Evolutionary conservation across 129 eudicot species (phyloP).

Genomic region (Deinandra increscens): DNA sequence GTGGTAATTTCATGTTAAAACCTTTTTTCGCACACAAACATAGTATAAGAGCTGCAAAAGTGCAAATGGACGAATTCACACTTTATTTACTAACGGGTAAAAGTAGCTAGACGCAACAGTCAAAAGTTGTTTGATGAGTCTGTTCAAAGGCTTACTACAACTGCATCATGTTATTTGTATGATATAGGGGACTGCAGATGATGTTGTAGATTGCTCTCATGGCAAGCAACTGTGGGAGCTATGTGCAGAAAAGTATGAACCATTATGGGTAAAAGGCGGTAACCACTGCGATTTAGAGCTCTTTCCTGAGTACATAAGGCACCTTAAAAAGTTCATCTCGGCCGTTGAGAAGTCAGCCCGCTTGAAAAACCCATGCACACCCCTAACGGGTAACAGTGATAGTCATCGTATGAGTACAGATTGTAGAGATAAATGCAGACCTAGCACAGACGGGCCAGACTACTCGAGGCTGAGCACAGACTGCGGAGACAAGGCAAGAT

Average conservation of each 20-base stretch:
- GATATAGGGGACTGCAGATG: slow-evolving; percentile 90
- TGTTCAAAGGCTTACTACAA: not conserved
- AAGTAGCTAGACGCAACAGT: not conserved
- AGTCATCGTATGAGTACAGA: slow-evolving; percentile 61
- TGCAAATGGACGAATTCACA: too few species aligned
- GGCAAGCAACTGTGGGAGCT: slow-evolving; percentile 93
- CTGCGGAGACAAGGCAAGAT: slow-evolving; percentile 58
- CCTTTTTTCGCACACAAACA: too few species aligned
- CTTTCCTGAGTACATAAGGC: slow-evolving; percentile 81
- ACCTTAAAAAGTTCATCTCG: slow-evolving; percentile 72
- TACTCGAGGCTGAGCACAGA: slow-evolving; percentile 60
- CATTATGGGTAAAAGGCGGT: slow-evolving; percentile 89
- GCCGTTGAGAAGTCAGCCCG: slow-evolving; percentile 71
- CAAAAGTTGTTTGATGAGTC: not conserved
- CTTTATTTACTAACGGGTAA: not conserved
- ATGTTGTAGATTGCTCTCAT: slow-evolving; percentile 89
- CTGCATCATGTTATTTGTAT: not conserved
- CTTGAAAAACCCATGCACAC: slow-evolving; percentile 39
- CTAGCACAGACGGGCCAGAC: slow-evolving; percentile 61
- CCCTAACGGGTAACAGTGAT: slow-evolving; percentile 38
- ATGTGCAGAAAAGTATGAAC: slow-evolving; percentile 91
- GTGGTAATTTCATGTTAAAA: not conserved
- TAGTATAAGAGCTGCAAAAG: too few species aligned
- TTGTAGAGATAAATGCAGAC: slow-evolving; percentile 56
- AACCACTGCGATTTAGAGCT: slow-evolving; percentile 94